A percentile compares a stretch with the other conserved stretches of the same genome.
Evolutionary conservation across 2,329 filamentous ascomycete species (phyloP).

Genomic region (Hortaea sp.): DNA sequence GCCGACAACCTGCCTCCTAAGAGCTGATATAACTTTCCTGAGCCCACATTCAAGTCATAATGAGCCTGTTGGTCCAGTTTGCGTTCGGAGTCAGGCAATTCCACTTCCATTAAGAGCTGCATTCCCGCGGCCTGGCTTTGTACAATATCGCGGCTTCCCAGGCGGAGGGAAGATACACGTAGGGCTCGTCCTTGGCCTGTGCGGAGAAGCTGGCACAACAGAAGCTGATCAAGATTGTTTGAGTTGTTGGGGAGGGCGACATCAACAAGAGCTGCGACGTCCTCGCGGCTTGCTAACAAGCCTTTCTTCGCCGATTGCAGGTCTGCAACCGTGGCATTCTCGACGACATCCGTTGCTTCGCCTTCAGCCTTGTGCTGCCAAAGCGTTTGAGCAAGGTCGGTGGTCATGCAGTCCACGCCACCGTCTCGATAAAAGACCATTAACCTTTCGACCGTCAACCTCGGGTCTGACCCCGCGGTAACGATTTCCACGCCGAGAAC

Average conservation of each 20-base stretch:
- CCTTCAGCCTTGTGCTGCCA: constrained; percentile 13
- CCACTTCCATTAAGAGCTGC: constrained; percentile 13
- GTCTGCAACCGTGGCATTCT: constrained; percentile 18
- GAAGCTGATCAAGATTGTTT: background rate
- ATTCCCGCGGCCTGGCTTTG: constrained; percentile 6
- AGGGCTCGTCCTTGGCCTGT: background rate
- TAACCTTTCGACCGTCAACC: background rate
- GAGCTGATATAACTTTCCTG: constrained; percentile 55
- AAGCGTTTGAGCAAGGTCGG: constrained; percentile 15
- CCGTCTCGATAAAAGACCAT: constrained; percentile 19
- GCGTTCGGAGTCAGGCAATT: constrained; percentile 10
- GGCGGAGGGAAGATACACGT: constrained; percentile 2
- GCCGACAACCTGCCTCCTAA: constrained; percentile 44
- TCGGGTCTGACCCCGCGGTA: background rate
- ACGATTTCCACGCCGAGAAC: constrained; percentile 14
- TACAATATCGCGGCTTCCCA: background rate
- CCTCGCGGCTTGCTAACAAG: constrained; percentile 34
- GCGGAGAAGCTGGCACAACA: constrained; percentile 13
- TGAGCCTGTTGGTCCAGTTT: constrained; percentile 4
- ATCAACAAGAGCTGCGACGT: constrained; percentile 31
- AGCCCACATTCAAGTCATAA: constrained; percentile 41
- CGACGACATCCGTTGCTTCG: constrained; percentile 6
- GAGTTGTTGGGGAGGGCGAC: constrained; percentile 7
- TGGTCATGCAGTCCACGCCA: constrained; percentile 20
- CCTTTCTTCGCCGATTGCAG: constrained; percentile 32